Percentiles rank a stretch among this genome's conserved stretches.
Evolutionary conservation across 2,329 filamentous ascomycete genomes (phyloP).

Genomic region (Tolypocladium guangdongense): DNA sequence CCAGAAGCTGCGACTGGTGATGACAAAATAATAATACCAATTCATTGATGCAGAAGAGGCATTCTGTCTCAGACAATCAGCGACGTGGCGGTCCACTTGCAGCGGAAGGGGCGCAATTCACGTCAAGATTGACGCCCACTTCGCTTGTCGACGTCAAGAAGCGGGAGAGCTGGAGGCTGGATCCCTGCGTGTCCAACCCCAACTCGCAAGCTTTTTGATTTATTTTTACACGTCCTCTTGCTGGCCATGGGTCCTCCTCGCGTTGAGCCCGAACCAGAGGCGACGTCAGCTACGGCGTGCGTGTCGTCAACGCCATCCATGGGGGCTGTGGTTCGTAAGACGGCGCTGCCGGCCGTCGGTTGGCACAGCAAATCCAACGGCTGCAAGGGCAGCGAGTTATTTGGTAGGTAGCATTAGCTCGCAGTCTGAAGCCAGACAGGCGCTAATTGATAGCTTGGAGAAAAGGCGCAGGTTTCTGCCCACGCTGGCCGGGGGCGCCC

Average conservation of each 20-base stretch:
- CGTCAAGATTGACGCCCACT: neutral
- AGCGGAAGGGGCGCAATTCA: neutral
- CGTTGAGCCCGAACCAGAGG: neutral
- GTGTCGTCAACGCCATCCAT: neutral
- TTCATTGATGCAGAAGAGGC: neutral
- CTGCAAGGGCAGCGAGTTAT: neutral
- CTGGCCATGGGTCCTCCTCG: neutral
- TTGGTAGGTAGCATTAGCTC: too few relatives aligned
- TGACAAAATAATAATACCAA: neutral
- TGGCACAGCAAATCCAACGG: neutral
- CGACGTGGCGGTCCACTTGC: neutral
- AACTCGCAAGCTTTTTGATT: neutral
- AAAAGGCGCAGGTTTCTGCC: neutral
- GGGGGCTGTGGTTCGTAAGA: neutral
- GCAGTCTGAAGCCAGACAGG: neutral
- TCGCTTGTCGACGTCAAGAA: neutral
- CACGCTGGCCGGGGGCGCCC: too few relatives aligned
- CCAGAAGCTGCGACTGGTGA: conserved; percentile 54
- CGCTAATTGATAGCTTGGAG: neutral
- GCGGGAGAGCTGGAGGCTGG: neutral
- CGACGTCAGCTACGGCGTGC: neutral
- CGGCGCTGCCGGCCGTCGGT: neutral
- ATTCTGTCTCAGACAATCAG: neutral
- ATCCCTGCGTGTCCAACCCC: neutral
- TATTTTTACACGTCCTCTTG: neutral